Evolutionary conservation across 2,329 filamentous ascomycete genomes (phyloP), one percentile per base, ranked within the genome.

Genomic region (Aspergillus sp.): DNA sequence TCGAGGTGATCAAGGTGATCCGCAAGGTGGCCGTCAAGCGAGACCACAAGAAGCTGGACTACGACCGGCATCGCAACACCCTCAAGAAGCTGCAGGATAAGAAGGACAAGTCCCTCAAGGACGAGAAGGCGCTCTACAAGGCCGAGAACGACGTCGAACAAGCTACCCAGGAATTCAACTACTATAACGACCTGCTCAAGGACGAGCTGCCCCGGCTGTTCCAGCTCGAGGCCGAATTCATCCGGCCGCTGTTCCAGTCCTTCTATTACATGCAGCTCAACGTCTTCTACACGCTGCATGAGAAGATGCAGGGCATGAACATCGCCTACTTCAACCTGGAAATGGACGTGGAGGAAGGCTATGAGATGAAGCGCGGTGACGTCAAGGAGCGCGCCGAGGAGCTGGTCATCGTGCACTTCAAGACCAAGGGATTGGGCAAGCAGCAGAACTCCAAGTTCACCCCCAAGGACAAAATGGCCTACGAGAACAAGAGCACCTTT

Each of bases 181-280:
- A 96, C 76, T 97, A 94, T 80, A 99, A 99, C 76, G 90, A 96
- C 66, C 79, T 99, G 47, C 82, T 99, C 56, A 99, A 99, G 77
- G 90, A 95, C 16, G 94, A 99, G 75, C 79, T 99, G 57, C 94
- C 94, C 24, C 90, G 91, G 72, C 82, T 99, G 10, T 99, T 99
- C 73, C 73, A 78, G 7, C 83, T 99, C 16, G 94, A 99, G 73
- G 84, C 87, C 58, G 88, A 97, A 72, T 97, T 99, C 71, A 99
- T 99, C 72, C 87, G 90, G 61, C 94, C 94, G 2, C 83, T 99
- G 7, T 99, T 99, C 80, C 94, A 97, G 72, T 95, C 90, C 9
- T 99, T 99, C 77, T 99, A 99, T 76, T 99, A 97, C 79, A 99
- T 99, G 94, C 94, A 99, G 74, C 83, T 99, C 60, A 99, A 99